These are phyloP conservation scores for Flaveria trinervia DNA, from an alignment of 129 eudicot species.

Conservation along the genomic window DNA sequence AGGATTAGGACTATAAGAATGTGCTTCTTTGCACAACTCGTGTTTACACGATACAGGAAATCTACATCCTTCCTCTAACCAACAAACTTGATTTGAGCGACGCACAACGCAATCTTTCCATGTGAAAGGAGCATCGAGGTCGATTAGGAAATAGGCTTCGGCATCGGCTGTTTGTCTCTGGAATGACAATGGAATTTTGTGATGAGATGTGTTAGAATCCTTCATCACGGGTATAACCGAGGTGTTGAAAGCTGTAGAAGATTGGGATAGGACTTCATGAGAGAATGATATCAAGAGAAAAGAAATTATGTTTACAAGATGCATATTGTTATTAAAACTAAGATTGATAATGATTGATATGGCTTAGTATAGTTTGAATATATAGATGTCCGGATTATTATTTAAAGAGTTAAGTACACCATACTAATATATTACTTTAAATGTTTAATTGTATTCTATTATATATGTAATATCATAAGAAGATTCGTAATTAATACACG, in stretches of 20 bases:
- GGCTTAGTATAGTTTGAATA: no score
- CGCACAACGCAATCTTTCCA: conserved; percentile 36
- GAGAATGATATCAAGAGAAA: background rate
- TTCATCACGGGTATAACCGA: conserved; percentile 40
- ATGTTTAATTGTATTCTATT: no score
- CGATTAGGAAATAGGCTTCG: conserved; percentile 37
- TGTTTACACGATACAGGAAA: conserved; percentile 27
- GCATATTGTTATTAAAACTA: background rate
- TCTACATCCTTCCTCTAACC: background rate
- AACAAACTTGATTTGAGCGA: background rate
- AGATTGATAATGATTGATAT: no score
- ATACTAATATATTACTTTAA: no score
- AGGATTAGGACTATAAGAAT: background rate
- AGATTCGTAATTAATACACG: no score
- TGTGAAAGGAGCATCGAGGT: conserved; percentile 43
- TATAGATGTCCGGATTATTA: no score
- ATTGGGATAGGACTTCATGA: conserved; percentile 23
- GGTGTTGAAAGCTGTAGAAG: conserved; percentile 2
- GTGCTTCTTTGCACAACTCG: conserved; percentile 37
- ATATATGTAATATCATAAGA: no score
- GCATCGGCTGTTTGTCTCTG: background rate
- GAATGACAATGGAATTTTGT: conserved; percentile 21
- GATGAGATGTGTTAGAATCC: conserved; percentile 33
- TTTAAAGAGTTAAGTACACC: no score
- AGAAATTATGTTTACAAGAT: background rate